Base-by-base conservation (phyloP, 2,329 filamentous ascomycete genomes). In the Fusarium irregulare region DNA sequence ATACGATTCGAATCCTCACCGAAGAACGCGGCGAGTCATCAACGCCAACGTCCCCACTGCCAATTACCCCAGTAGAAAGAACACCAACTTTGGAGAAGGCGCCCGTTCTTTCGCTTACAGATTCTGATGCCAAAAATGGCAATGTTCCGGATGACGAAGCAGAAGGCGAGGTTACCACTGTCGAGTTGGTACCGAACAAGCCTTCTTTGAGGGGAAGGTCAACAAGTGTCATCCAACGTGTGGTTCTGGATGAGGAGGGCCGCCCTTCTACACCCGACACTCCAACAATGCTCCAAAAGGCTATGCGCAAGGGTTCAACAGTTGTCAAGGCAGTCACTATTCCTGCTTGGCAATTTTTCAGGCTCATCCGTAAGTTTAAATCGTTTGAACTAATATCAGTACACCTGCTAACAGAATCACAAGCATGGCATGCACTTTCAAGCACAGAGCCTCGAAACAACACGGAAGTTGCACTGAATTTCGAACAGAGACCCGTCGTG, bases 331-430 rank as follows among this genome's bases (percentile, higher is more conserved):
- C 97, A 74, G 92, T 98, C 16, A 91, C 95, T 62, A 97, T 98
- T 83, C 95, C 95, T 40, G 96, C 96, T 3, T 98, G 94, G 94
- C 95, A 98, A 76, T 97, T 98, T 76, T 98, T 98, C 81, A 93
- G 92, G 75, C 83, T 98, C 27, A 93, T 98, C 74, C 94, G 92
- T 94, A 83, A 81, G 92, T 85, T 74, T 66, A 56, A 7, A 27
- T 20, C 20, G 11, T 56, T 7, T 34, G 16, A 6, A 16, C n/a
- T 10, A 13, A 25, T 25, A 4, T 6, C n/a, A 30, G 12, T 27
- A n/a, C n/a, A 20, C 16, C 56, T 68, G 68, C 82, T 84, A 78
- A 84, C 76, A 51, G 18, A 45, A n/a, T 56, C 14, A 62, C 23
- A 53, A 94, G 92, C 94, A 28, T 98, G 94, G 94, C 94, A 97